These are phyloP conservation scores for Copromyces sp. DNA, from an alignment of 495 filamentous ascomycete genomes.

Conservation along the genomic window DNA sequence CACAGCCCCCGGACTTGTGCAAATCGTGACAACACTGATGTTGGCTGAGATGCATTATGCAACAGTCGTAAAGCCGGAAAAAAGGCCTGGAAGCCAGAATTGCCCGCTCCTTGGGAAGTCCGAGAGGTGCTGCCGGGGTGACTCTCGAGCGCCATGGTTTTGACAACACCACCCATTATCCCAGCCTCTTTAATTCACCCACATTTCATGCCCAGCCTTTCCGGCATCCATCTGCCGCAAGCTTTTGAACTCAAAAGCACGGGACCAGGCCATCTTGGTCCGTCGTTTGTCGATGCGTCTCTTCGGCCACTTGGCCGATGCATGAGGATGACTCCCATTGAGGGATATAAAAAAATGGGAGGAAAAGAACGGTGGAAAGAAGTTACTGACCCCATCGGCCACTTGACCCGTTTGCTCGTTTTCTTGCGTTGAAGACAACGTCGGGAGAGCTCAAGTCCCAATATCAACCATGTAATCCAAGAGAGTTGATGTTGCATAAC, in stretches of 20 bases:
- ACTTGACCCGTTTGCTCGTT: neutral
- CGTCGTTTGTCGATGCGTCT: neutral
- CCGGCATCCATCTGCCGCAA: neutral
- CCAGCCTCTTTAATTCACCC: neutral
- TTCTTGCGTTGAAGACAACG: neutral
- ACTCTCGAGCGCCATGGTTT: neutral
- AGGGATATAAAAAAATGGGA: neutral
- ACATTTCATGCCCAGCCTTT: neutral
- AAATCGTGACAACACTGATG: too few species aligned
- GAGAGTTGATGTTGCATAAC: too few species aligned
- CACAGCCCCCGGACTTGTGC: too few species aligned
- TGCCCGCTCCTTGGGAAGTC: too few species aligned
- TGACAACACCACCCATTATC: neutral
- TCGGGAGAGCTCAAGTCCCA: too few species aligned
- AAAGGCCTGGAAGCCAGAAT: too few species aligned
- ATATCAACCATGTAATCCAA: neutral
- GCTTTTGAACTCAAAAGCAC: fast-evolving
- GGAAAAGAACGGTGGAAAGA: too few species aligned
- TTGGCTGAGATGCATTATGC: too few species aligned
- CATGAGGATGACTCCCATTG: neutral
- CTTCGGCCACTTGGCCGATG: neutral
- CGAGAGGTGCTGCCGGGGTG: neutral
- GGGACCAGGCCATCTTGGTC: neutral
- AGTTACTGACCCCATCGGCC: too few species aligned
- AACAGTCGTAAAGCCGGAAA: too few species aligned